Percentiles rank a stretch among this genome's conserved stretches.
Conservation (phyloP, 139 green algal species). For the Chlorella sorokiniana region DNA sequence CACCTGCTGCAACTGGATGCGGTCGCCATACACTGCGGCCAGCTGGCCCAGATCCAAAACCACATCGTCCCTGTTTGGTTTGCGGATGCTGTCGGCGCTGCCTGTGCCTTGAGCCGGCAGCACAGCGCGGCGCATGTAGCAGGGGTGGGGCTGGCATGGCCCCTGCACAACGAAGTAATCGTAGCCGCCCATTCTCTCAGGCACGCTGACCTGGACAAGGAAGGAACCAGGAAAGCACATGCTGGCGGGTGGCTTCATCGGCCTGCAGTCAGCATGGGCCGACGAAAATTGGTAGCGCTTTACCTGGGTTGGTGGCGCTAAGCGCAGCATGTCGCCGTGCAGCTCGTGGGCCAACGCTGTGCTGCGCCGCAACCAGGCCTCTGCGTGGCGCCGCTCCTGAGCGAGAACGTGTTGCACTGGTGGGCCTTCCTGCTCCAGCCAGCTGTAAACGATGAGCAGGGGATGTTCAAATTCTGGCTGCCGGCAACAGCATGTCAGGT, state of each 20-base stretch:
- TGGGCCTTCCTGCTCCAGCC: conserved; percentile 1
- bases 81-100: background rate
- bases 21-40: conserved; percentile 26
- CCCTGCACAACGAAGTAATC: conserved; percentile 22
- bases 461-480: too few species aligned
- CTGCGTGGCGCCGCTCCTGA: conserved; percentile 2
- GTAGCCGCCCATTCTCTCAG: conserved; percentile 15
- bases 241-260: background rate
- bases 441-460: conserved; percentile 2
- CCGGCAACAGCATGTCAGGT: background rate
- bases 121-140: conserved; percentile 22
- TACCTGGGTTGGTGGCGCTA: conserved; percentile 11
- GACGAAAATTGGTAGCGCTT: too few species aligned
- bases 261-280: background rate
- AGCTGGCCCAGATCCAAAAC: conserved; percentile 40
- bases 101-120: background rate
- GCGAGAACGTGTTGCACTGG: conserved; percentile 10
- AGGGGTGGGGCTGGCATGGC: background rate
- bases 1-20: conserved; percentile 26
- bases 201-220: background rate
- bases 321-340: conserved; percentile 5
- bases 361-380: background rate
- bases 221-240: background rate
- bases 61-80: conserved; percentile 1
- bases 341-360: background rate